These are phyloP conservation scores for Parachaetomium inaequale DNA, from an alignment of 495 filamentous ascomycete genomes.

Conservation along the genomic window DNA sequence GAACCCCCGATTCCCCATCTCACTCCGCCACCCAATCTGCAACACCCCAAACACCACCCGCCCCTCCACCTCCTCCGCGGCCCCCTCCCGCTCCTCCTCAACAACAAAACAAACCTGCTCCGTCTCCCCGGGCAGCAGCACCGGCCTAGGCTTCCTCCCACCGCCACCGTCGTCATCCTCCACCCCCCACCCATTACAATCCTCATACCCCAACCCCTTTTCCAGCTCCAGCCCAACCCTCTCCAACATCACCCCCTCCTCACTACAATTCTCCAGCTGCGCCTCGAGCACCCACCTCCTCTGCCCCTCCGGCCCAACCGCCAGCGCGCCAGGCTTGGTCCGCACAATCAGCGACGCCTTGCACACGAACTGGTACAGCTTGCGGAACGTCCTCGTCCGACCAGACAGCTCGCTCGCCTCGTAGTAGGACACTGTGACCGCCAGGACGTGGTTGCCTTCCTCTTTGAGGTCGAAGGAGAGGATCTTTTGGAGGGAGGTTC, in stretches of 20 bases:
- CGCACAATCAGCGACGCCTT: slow-evolving; percentile 84
- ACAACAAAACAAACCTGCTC: slow-evolving; percentile 89
- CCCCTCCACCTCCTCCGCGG: slow-evolving; percentile 54
- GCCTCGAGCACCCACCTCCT: slow-evolving; percentile 71
- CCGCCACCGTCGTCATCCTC: slow-evolving; percentile 28
- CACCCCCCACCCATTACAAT: slow-evolving; percentile 50
- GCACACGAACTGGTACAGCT: slow-evolving; percentile 94
- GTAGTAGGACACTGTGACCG: slow-evolving; percentile 91
- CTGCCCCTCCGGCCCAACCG: slow-evolving; percentile 16
- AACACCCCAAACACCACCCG: slow-evolving; percentile 73
- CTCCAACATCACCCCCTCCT: slow-evolving; percentile 61
- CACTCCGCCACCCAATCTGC: slow-evolving; percentile 79
- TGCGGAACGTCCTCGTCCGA: slow-evolving; percentile 81
- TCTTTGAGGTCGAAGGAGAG: slow-evolving; percentile 86
- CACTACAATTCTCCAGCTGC: slow-evolving; percentile 88
- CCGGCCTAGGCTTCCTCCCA: slow-evolving; percentile 50
- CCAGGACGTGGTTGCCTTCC: slow-evolving; percentile 87
- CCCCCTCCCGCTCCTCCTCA: slow-evolving; percentile 58
- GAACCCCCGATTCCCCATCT: slow-evolving; percentile 86
- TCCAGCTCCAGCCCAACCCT: slow-evolving; percentile 50
- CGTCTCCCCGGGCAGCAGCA: slow-evolving; percentile 79
- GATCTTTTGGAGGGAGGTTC: slow-evolving; percentile 75
- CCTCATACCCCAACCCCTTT: slow-evolving; percentile 43
- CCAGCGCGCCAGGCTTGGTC: slow-evolving; percentile 72
- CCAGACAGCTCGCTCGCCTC: slow-evolving; percentile 62